These are phyloP conservation scores for Boletus sp. DNA, from an alignment of 768 basidiomycete species.

Conservation along the genomic window DNA sequence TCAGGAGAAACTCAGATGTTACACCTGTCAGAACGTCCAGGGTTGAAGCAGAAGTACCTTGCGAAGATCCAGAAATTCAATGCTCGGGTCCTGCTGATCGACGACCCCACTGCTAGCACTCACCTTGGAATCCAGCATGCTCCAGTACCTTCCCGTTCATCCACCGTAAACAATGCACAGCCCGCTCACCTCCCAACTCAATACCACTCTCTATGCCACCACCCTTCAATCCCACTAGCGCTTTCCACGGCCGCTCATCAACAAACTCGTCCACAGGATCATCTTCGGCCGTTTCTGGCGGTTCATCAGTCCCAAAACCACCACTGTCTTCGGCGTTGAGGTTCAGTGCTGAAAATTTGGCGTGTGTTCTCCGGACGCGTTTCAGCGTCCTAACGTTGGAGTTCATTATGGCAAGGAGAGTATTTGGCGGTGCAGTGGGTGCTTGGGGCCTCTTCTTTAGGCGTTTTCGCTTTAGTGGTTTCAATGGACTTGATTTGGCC, in stretches of 20 bases:
- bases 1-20: slow-evolving; percentile 74
- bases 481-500: slow-evolving; percentile 7
- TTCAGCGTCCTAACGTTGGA: slow-evolving; percentile 72
- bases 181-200: slow-evolving; percentile 60
- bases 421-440: slow-evolving; percentile 32
- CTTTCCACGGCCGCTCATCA: slow-evolving; percentile 61
- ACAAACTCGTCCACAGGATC: slow-evolving; percentile 32
- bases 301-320: slow-evolving; percentile 32
- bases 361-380: slow-evolving; percentile 68
- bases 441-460: slow-evolving; percentile 19
- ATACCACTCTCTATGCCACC: slow-evolving; percentile 25
- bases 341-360: slow-evolving; percentile 61
- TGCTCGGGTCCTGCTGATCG: not conserved
- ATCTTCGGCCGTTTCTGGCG: slow-evolving; percentile 33
- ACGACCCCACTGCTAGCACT: slow-evolving; percentile 20
- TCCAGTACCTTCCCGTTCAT: slow-evolving; percentile 75
- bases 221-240: slow-evolving; percentile 19
- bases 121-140: slow-evolving; percentile 91
- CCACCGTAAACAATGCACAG: slow-evolving; percentile 67
- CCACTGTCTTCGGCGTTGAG: slow-evolving; percentile 34
- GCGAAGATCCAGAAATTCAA: slow-evolving; percentile 5
- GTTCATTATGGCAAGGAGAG: slow-evolving; percentile 70
- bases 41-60: slow-evolving; percentile 72
- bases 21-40: slow-evolving; percentile 77
- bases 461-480: slow-evolving; percentile 21